Base-by-base conservation (phyloP, 495 filamentous ascomycete genomes). In the Thermochaetoides thermophila region DNA sequence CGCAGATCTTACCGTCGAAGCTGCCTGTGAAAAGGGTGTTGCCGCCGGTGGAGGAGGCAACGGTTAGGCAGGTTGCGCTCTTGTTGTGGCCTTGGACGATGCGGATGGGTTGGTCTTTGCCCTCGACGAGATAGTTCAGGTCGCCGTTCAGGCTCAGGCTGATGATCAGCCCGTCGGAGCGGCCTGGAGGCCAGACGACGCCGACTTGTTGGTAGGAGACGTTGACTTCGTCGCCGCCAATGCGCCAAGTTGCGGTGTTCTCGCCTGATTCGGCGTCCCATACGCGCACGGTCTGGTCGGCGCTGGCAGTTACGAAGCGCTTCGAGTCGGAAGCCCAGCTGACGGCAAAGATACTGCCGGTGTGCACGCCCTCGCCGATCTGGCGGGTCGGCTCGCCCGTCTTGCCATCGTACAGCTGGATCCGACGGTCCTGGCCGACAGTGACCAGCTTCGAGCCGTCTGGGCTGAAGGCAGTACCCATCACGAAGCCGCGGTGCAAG, bases 371-470 rank as follows among this genome's bases (percentile, higher is more conserved):
- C 40, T 85, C 81, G 13, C 81, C 81, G 42, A 97, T 73, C 39
- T 82, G 67, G 31, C 56, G 69, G 35, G 73, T 79, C 6, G 75
- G 62, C 46, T 92, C 87, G 3, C 89, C 89, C 1, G 84, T 87
- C 63, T 89, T 92, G 25, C 91, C 89, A 46, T 92, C 86, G 50
- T 94, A 97, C 2, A 96, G 60, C 64, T 85, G 89, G 34, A 97
- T 93, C 53, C 75, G 73, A 27, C 76, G 67, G 52, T 97, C 89
- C 12, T 77, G 79, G 22, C 89, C 86, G 25, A 95, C 87, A 41
- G 79, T 93, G 27, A 87, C 84, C 31, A 97, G 61, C 12, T 63
- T 67, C 19, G 63, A 71, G 15, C 89, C 91, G 57, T 96, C 87
- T 0, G 91, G 91, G 38, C 82, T 86, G 57, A 95, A 96, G 2